Evolutionary conservation across 2,329 filamentous ascomycete species (phyloP).

Genomic region (Amauroascus verrucosus): DNA sequence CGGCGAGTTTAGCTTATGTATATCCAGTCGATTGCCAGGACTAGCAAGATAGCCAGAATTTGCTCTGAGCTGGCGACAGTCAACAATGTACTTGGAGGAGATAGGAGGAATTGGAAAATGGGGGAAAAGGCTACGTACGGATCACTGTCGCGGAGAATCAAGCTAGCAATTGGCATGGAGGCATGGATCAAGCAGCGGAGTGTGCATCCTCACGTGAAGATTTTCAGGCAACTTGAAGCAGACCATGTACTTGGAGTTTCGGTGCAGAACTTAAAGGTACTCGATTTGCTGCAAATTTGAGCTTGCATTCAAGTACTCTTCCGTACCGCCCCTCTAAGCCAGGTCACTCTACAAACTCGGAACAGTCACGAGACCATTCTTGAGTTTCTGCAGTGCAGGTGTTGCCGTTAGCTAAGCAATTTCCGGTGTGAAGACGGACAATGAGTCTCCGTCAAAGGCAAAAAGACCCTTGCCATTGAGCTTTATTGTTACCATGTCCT

Average conservation of each 20-base stretch:
- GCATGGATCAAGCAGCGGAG: constrained; percentile 1
- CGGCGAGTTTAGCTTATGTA: constrained; percentile 1
- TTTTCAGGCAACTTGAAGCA: not conserved
- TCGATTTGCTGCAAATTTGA: not conserved
- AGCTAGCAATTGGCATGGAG: not conserved
- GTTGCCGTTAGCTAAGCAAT: not conserved
- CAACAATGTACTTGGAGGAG: not conserved
- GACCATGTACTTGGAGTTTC: not conserved
- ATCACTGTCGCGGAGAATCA: not conserved
- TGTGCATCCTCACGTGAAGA: constrained; percentile 6
- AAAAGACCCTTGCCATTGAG: not conserved
- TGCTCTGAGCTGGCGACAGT: too few relatives aligned
- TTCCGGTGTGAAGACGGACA: constrained; percentile 1
- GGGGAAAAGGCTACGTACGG: not conserved
- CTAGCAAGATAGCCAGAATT: not conserved
- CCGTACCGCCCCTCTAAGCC: not conserved
- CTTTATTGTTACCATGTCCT: too few relatives aligned
- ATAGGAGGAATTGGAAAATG: not conserved
- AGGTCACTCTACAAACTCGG: not conserved
- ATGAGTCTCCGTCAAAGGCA: constrained; percentile 7
- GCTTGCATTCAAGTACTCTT: not conserved
- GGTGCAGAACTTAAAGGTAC: not conserved
- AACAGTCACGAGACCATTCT: constrained; percentile 2
- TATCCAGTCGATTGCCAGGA: not conserved
- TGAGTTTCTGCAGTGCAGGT: not conserved